Conservation (phyloP, 1,284 basidiomycete genomes). For the Fistulinella cinereoalba region DNA sequence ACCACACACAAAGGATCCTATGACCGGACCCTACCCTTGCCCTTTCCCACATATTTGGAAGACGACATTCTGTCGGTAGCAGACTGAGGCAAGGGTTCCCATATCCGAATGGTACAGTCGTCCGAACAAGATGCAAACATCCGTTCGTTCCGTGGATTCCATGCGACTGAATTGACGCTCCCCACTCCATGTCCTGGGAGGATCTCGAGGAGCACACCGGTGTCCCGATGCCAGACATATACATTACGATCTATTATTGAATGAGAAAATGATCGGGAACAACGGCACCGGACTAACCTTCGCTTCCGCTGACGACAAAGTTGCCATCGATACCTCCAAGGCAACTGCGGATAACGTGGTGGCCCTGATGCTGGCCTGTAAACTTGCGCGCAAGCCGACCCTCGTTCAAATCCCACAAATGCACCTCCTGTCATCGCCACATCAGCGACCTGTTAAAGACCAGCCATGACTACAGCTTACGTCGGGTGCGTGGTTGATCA, state of each 20-base stretch:
- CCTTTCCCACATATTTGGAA: slow-evolving; percentile 33
- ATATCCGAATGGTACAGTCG: slow-evolving; percentile 80
- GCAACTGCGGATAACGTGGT: slow-evolving; percentile 86
- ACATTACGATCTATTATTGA: slow-evolving; percentile 73
- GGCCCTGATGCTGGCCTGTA: slow-evolving; percentile 76
- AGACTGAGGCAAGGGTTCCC: slow-evolving; percentile 58
- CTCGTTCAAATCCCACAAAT: slow-evolving; percentile 78
- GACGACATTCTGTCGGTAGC: slow-evolving; percentile 9
- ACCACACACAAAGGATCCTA: slow-evolving; percentile 40
- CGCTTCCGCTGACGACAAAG: slow-evolving; percentile 92
- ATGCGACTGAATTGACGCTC: slow-evolving; percentile 93
- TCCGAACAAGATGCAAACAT: slow-evolving; percentile 96
- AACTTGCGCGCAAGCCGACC: slow-evolving; percentile 75
- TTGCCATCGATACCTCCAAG: slow-evolving; percentile 92
- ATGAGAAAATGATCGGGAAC: slow-evolving; percentile 6
- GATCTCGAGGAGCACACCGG: slow-evolving; percentile 77
- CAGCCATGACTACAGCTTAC: slow-evolving; percentile 46
- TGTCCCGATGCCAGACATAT: slow-evolving; percentile 94
- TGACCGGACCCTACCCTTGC: slow-evolving; percentile 65
- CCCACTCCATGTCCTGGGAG: slow-evolving; percentile 82
- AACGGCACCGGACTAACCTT: slow-evolving; percentile 58
- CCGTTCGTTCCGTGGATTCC: slow-evolving; percentile 84
- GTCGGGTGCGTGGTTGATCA: slow-evolving; percentile 85
- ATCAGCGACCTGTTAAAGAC: slow-evolving; percentile 8
- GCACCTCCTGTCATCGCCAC: slow-evolving; percentile 66